These are phyloP conservation scores for Bjerkandera adusta DNA, from an alignment of 1,284 basidiomycete species.

Conservation along the genomic window DNA sequence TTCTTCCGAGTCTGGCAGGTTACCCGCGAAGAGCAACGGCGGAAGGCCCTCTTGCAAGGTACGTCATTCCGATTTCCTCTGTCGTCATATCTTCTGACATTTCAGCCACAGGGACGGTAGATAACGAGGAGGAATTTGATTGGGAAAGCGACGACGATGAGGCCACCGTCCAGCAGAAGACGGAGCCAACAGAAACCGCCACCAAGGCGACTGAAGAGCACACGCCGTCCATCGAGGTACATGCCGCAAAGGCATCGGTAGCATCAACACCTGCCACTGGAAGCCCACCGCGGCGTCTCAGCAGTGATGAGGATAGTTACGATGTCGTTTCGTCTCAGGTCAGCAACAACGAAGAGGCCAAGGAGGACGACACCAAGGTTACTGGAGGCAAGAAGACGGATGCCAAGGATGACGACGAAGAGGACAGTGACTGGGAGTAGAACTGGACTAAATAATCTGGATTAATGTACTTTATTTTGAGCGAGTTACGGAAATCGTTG, in stretches of 20 bases:
- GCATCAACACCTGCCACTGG: constrained; percentile 36
- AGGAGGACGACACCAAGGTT: constrained; percentile 23
- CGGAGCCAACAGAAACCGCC: constrained; percentile 17
- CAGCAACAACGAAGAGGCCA: constrained; percentile 29
- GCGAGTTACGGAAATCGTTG: too few species aligned
- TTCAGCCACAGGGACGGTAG: constrained; percentile 42
- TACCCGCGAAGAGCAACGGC: constrained; percentile 76
- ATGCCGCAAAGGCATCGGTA: constrained; percentile 10
- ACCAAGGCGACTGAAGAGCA: background rate
- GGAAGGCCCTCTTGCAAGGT: constrained; percentile 82
- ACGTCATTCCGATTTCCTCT: constrained; percentile 19
- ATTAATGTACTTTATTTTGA: background rate
- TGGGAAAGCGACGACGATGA: constrained; percentile 81
- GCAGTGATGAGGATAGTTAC: constrained; percentile 65
- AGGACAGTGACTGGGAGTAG: constrained; percentile 73
- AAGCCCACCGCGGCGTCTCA: constrained; percentile 48
- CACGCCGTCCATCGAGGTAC: background rate
- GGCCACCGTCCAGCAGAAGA: constrained; percentile 32
- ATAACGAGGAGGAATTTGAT: constrained; percentile 74
- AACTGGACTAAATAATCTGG: background rate
- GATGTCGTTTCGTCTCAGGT: constrained; percentile 62
- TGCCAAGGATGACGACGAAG: constrained; percentile 13
- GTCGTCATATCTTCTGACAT: constrained; percentile 9
- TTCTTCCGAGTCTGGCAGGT: constrained; percentile 91
- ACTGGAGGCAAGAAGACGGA: constrained; percentile 22